Percentiles rank a stretch among this genome's conserved stretches.
These are phyloP conservation scores for Dothiorella sarmentorum DNA, from an alignment of 2,329 filamentous ascomycete species.

Conservation along the genomic window DNA sequence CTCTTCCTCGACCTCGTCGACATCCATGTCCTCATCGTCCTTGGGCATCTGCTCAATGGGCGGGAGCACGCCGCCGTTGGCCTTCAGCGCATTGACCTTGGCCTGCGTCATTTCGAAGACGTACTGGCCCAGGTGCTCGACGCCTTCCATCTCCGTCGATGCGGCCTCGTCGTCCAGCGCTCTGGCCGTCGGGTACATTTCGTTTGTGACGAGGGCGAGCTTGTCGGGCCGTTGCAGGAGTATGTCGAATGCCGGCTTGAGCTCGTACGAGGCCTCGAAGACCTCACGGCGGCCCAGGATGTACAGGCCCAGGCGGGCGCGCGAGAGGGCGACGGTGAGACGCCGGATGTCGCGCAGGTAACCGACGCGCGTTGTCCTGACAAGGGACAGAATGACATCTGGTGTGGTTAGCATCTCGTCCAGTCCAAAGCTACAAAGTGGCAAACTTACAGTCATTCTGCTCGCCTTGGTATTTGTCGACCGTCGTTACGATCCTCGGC, in stretches of 20 bases:
- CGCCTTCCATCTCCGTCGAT: constrained; percentile 74
- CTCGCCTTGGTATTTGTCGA: constrained; percentile 98
- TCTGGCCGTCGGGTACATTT: constrained; percentile 74
- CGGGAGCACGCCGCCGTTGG: constrained; percentile 32
- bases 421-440: neutral
- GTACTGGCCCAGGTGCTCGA: constrained; percentile 94
- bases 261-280: constrained; percentile 84
- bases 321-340: constrained; percentile 89
- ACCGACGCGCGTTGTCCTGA: constrained; percentile 81
- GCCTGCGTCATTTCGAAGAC: constrained; percentile 92
- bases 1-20: constrained; percentile 32
- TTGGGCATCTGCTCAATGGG: constrained; percentile 31
- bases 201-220: constrained; percentile 75
- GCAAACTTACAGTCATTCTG: constrained; percentile 90
- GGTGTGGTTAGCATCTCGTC: constrained; percentile 1
- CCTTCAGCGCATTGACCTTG: constrained; percentile 58
- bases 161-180: constrained; percentile 48
- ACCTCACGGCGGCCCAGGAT: constrained; percentile 83
- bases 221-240: constrained; percentile 77
- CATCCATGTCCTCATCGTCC: constrained; percentile 29
- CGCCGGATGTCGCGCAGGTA: constrained; percentile 92
- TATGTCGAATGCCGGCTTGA: constrained; percentile 79
- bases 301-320: constrained; percentile 87
- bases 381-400: constrained; percentile 93
- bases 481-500: constrained; percentile 85